phyloP scores from a whole-genome alignment of 1,139 yeast genomes.

The Chernovozyma sophiae-reginae region DNA sequence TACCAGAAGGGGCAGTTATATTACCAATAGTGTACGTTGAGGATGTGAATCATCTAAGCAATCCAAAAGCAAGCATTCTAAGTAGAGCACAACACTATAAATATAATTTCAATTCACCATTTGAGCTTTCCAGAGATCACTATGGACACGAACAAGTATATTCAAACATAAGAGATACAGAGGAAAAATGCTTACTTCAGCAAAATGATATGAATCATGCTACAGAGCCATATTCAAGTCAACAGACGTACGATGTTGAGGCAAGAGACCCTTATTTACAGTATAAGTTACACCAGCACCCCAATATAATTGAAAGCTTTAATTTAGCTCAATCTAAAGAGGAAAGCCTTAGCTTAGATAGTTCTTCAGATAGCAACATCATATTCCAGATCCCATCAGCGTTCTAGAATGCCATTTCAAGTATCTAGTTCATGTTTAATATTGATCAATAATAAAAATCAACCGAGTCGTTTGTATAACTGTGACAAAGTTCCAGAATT shows the following conservation, averaged over 20 bases:
- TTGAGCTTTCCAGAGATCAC: neutral
- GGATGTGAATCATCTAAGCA: neutral
- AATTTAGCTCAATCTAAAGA: neutral
- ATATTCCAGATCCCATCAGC: slow-evolving; percentile 4
- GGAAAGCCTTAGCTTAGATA: neutral
- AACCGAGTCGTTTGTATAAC: too few relatives aligned
- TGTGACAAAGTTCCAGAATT: too few relatives aligned
- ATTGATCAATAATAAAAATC: too few relatives aligned
- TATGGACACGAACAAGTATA: neutral
- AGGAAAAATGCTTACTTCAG: too few relatives aligned
- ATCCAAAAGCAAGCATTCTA: slow-evolving; percentile 5
- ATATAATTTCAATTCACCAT: neutral
- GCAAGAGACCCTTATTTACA: neutral
- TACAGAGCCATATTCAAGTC: neutral
- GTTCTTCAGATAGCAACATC: slow-evolving; percentile 5
- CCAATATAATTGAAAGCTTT: neutral
- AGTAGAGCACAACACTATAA: slow-evolving; percentile 8
- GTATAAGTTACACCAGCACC: too few relatives aligned
- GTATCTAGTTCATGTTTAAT: too few relatives aligned
- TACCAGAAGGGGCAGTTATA: slow-evolving; percentile 24
- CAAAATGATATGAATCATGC: too few relatives aligned
- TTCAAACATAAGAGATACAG: neutral
- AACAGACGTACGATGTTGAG: neutral
- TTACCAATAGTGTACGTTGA: slow-evolving; percentile 3
- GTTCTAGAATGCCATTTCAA: too few relatives aligned